phyloP scores from a whole-genome alignment of 108 stramenopile genomes.

The Cyclotella baltica region DNA sequence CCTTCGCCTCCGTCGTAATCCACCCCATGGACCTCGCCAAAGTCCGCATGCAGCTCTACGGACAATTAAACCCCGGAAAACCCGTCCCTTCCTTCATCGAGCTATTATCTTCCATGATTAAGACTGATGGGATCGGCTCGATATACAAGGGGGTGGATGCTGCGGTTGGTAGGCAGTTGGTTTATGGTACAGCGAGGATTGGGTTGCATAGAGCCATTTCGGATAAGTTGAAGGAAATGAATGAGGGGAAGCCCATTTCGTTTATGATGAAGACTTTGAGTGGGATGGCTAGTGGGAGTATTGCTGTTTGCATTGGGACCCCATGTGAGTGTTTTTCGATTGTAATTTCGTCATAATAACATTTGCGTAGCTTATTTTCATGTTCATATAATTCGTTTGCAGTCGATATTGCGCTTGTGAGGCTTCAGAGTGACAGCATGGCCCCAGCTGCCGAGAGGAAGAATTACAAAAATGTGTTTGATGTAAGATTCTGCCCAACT shows the following conservation, averaged over 20 bases:
- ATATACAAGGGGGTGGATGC: constrained; percentile 97
- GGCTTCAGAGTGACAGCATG: constrained; percentile 97
- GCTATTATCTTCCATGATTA: constrained; percentile 81
- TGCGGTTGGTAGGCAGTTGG: constrained; percentile 95
- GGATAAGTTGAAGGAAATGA: constrained; percentile 81
- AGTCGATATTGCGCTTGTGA: constrained; percentile 96
- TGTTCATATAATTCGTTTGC: background rate
- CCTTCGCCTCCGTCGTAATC: constrained; percentile 92
- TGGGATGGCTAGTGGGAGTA: constrained; percentile 94
- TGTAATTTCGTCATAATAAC: background rate
- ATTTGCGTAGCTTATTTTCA: background rate
- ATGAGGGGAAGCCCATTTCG: constrained; percentile 86
- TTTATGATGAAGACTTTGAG: constrained; percentile 90
- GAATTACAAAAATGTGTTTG: constrained; percentile 98
- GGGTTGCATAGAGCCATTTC: constrained; percentile 96
- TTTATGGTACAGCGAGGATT: constrained; percentile 99
- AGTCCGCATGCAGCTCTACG: constrained; percentile 94
- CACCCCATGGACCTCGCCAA: constrained; percentile 98
- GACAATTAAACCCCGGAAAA: constrained; percentile 93
- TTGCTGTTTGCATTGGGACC: constrained; percentile 97
- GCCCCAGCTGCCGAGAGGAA: constrained; percentile 87
- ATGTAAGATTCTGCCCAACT: constrained; percentile 59
- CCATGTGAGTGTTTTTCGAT: constrained; percentile 63
- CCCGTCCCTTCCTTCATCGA: constrained; percentile 78
- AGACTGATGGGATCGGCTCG: constrained; percentile 75